Evolutionary conservation across 176 grass and related monocot genomes (phyloP), one percentile per base, ranked within the genome.

Genomic region (Raddia distichophylla): DNA sequence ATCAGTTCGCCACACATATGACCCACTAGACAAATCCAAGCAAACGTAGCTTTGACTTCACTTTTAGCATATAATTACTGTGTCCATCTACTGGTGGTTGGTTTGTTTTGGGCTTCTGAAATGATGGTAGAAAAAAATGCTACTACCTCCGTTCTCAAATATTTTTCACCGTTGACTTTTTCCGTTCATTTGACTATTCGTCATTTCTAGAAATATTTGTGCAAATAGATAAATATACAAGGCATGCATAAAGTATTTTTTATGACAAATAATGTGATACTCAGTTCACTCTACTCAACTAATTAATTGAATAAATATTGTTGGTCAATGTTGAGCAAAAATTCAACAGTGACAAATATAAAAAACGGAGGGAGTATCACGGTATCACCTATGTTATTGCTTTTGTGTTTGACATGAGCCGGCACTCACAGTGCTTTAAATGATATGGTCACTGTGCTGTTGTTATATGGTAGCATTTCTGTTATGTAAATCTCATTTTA

Each of bases 321-420:
- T 27, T 27, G 27, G 27, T 27, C 27, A 27, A 27, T 27, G 27
- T 27, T 27, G 27, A 27, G 27, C 27, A 27, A 27, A 27, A 27
- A 27, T 0, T 27, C 27, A 27, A 27, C 27, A 27, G 27, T 27
- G 27, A 27, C 27, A 27, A 27, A 27, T 27, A 27, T 27, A 27
- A 27, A 27, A 27, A 27, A 27, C 27, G 27, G 27, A 27, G 27
- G 27, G 27, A 27, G 27, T 27, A 27, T 27, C 27, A 27, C 27
- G 27, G 27, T 27, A 63, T 76, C 12, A 84, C 5, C 53, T 56
- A 60, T 75, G 60, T 9, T 33, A 42, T 73, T 73, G 37, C 27
- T 45, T 87, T 67, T 58, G 6, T 83, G 18, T 65, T 86, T 79
- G 52, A 13, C 53, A 42, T 63, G 18, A 40, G 13, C 71, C 43